Base-by-base conservation (phyloP, 2,329 filamentous ascomycete genomes). In the Monosporascus sp. region DNA sequence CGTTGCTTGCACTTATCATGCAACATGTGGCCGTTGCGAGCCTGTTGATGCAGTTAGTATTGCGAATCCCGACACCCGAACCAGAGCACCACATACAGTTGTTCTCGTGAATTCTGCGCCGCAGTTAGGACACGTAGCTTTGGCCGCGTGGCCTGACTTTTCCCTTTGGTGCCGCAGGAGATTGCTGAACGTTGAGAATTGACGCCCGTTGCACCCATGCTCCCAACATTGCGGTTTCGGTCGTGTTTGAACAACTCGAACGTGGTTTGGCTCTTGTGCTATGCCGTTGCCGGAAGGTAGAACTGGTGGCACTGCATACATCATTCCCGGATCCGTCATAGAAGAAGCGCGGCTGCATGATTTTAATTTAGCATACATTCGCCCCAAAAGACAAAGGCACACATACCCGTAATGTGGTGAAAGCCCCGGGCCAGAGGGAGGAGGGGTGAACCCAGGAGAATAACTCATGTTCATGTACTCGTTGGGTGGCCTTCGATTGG, bases 141-240 rank as follows among this genome's bases (percentile, higher is more conserved):
- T 97, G 31, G 88, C 79, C 11, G 92, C 90, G 50, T 92, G 91
- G 25, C 93, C 93, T 0, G 90, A 95, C 70, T 96, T 97, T 71
- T 97, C 93, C 44, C 93, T 83, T 71, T 97, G 92, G 69, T 97
- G 93, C 57, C 93, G 82, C 38, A 97, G 77, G 3, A 97, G 81
- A 68, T 97, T 97, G 80, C 91, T 96, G 68, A 97, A 97, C 3
- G 93, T 97, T 18, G 90, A 96, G 67, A 97, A 97, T 65, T 96
- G 89, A 31, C 92, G 85, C 20, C 93, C 93, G 64, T 97, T 96
- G 76, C 93, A 97, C 11, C 92, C 93, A 66, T 97, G 93, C 56
- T 97, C 93, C 89, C 90, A 97, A 71, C 93, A 97, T 68, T 96
- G 90, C 46, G 92, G 91, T 73, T 96, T 96, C n/a, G 90, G 90